Conservation (phyloP, 306 rosid species). For the Vigna hirtella region DNA sequence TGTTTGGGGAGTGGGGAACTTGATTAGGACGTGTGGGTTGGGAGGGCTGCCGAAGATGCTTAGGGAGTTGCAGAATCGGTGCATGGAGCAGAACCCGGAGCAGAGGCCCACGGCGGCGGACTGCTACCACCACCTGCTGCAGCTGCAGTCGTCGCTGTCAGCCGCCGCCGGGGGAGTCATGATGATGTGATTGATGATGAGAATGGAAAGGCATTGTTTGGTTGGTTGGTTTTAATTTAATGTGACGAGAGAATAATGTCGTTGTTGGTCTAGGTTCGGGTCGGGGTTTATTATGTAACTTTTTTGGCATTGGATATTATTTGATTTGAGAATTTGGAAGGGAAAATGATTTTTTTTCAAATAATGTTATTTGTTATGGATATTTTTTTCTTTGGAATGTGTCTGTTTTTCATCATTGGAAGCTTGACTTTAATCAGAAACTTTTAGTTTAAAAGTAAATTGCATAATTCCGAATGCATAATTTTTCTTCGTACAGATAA, state of each 20-base stretch:
- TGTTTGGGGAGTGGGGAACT: constrained; percentile 87
- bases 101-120: constrained; percentile 95
- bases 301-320: not conserved
- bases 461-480: too few relatives aligned
- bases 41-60: constrained; percentile 78
- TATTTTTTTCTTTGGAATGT: not conserved
- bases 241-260: not conserved
- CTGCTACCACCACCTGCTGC: constrained; percentile 94
- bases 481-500: too few relatives aligned
- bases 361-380: not conserved
- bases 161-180: constrained; percentile 34
- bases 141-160: constrained; percentile 80
- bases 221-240: not conserved
- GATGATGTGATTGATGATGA: constrained; percentile 5
- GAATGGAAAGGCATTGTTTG: not conserved
- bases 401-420: too few relatives aligned
- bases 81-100: constrained; percentile 92
- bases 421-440: too few relatives aligned
- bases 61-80: constrained; percentile 76
- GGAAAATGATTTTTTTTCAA: not conserved
- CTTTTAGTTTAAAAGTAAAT: too few relatives aligned
- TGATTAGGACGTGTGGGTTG: constrained; percentile 74
- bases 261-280: not conserved
- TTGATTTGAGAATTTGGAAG: not conserved
- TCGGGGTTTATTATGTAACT: not conserved